A percentile compares a stretch with the other conserved stretches of the same genome.
Evolutionary conservation across 2,329 filamentous ascomycete genomes (phyloP).

Genomic region (Ceratocystis ficicola): DNA sequence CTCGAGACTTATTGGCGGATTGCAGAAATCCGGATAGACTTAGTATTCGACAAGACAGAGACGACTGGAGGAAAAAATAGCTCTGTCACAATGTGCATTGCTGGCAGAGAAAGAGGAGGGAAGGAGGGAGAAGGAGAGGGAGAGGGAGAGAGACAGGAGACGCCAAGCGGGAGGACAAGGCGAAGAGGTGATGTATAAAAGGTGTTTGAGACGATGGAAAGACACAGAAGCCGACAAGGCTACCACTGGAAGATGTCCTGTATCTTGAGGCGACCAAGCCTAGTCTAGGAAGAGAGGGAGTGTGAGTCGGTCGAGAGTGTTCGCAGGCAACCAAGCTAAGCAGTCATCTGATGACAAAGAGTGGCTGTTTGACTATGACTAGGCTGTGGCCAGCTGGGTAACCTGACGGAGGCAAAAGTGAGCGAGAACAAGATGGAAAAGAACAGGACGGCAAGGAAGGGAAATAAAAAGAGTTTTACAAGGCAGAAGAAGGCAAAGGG

Average conservation of each 20-base stretch:
- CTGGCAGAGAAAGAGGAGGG: background rate
- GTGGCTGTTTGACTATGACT: slow-evolving; percentile 3
- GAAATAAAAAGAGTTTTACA: background rate
- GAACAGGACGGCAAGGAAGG: background rate
- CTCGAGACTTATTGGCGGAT: slow-evolving; percentile 3
- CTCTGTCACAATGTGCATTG: slow-evolving; percentile 19
- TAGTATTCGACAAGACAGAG: slow-evolving; percentile 13
- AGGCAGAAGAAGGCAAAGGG: background rate
- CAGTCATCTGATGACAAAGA: slow-evolving; percentile 19
- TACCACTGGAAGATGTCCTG: background rate
- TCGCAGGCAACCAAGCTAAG: slow-evolving; percentile 18
- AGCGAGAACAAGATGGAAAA: background rate
- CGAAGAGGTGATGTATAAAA: background rate
- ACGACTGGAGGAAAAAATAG: slow-evolving; percentile 17
- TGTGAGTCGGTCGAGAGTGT: slow-evolving; percentile 12
- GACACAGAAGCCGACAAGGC: background rate
- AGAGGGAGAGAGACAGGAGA: background rate
- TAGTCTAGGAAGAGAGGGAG: background rate
- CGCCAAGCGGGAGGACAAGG: background rate
- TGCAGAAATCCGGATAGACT: background rate
- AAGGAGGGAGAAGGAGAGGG: background rate
- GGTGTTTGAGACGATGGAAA: background rate
- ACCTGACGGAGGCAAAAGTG: slow-evolving; percentile 11
- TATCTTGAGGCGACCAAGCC: background rate
- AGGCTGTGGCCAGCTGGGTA: slow-evolving; percentile 8